Base-by-base conservation (phyloP, 768 basidiomycete species). In the Podaxis sp. region DNA sequence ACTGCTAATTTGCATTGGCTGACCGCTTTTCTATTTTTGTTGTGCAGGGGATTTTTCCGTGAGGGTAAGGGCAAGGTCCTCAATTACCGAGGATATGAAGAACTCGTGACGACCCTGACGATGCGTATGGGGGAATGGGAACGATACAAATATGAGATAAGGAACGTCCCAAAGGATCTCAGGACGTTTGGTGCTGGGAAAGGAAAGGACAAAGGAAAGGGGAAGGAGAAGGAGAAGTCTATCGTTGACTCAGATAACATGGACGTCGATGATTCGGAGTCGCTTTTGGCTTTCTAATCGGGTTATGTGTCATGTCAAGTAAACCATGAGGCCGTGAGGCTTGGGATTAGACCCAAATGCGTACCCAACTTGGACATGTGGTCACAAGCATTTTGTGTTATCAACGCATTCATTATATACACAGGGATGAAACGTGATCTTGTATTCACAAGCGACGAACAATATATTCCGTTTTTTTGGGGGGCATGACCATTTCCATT, bases 41-140 rank as follows among this genome's bases (percentile, higher is more conserved):
- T 24, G 13, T 13, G 3, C 49, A 56, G 54, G 38, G 54, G 54
- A 37, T 56, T 56, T 20, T 12, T 38, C 17, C 54, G 54, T 12
- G 54, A 56, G 20, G 54, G 54, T 11, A 40, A 56, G 10, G 54
- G 54, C 54, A 56, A 38, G 26, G 26, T 56, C 38, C 36, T 56
- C 54, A 38, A 38, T 40, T 56, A 38, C 26, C 54, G 54, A 8
- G 54, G 54, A 22, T 56, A 38, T 30, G 54, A 56, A 38, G 54
- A 56, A 56, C 38, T 56, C 20, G 46, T 37, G 28, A 36, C 33
- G 26, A 22, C 36, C 15, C 44, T 58, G 6, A 37, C 57, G 17
- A 49, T 50, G 20, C 57, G 57, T 15, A 58, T 37, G 57, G 57
- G 28, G 4, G 57, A 58, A 30, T 49, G 48, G 48, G 44, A 50